Base-by-base conservation (phyloP, 768 basidiomycete species). In the Leucogyrophana mollusca region DNA sequence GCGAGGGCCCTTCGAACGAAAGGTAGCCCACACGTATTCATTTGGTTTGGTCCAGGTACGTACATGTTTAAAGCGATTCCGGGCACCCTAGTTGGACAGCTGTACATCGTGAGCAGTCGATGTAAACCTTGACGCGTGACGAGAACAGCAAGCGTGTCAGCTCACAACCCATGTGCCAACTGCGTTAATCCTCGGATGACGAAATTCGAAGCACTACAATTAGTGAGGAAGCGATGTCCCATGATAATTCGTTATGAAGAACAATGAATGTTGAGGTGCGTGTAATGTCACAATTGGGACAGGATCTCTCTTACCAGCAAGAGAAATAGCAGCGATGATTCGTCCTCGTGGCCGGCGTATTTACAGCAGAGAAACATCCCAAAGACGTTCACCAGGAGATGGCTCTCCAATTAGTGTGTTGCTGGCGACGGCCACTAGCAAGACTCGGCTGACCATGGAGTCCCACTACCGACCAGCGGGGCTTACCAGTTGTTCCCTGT, bases 361-460 rank as follows among this genome's bases (percentile, higher is more conserved):
- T 73, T 75, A 50, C 72, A 73, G 40, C 65, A 67, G n/a, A 73
- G 56, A 52, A 76, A 63, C 0, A 62, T 61, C 5, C 77, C 72
- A 13, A 62, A 64, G 21, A 65, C 60, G 34, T 78, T 78, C 39
- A 73, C 60, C 2, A 62, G 16, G 69, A 49, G 9, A 66, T 38
- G 17, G 52, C 46, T 21, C 73, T 66, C 49, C 67, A 58, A 9
- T 71, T 60, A 16, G 66, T 58, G 1, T 7, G 6, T 30, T 6
- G 27, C 13, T 30, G 13, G 27, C 27, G 27, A 30, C 7, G 6
- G 27, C 13, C 27, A 30, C 6, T 13, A 30, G n/a, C n/a, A 18
- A 5, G 18, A 24, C 25, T 8, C 18, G n/a, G 56, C 53, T 0
- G 56, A 49, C 6, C 10, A 4, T 13, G 7, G 27, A 9, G 4